These are phyloP conservation scores for Halophytophthora batemanensis DNA, from an alignment of 352 stramenopile species.

Conservation along the genomic window DNA sequence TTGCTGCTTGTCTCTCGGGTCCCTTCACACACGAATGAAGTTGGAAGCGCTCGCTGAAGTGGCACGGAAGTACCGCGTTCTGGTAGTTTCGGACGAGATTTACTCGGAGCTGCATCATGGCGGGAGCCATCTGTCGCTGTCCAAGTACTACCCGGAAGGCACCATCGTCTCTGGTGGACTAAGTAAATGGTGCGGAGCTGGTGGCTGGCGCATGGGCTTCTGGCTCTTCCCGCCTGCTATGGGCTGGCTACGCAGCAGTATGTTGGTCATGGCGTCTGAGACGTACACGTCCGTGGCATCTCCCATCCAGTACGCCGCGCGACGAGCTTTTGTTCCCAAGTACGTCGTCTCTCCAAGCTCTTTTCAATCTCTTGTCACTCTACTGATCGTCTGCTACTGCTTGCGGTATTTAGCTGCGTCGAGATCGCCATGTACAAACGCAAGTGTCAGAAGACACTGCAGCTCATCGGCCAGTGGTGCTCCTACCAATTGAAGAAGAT, in stretches of 20 bases:
- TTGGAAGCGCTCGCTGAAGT: constrained; percentile 65
- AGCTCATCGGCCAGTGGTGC: constrained; percentile 82
- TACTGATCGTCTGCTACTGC: constrained; percentile 3
- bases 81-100: constrained; percentile 89
- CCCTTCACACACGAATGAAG: constrained; percentile 8
- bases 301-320: constrained; percentile 82
- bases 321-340: constrained; percentile 73
- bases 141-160: constrained; percentile 82
- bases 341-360: constrained; percentile 19
- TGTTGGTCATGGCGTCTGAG: constrained; percentile 88
- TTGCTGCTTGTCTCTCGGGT: too few species aligned
- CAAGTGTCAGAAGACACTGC: constrained; percentile 78
- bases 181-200: constrained; percentile 87
- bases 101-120: constrained; percentile 84
- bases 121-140: constrained; percentile 76
- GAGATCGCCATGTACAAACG: constrained; percentile 78
- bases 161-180: constrained; percentile 86
- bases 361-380: not conserved
- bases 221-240: constrained; percentile 81
- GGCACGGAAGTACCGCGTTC: constrained; percentile 80
- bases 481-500: constrained; percentile 84
- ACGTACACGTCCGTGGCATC: constrained; percentile 86
- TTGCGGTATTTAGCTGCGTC: constrained; percentile 46
- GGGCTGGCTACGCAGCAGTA: constrained; percentile 79
- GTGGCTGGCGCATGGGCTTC: constrained; percentile 87